Percentiles rank a stretch among this genome's conserved stretches.
Evolutionary conservation across 2,329 filamentous ascomycete genomes (phyloP).

Genomic region (Colletotrichum somersetense): DNA sequence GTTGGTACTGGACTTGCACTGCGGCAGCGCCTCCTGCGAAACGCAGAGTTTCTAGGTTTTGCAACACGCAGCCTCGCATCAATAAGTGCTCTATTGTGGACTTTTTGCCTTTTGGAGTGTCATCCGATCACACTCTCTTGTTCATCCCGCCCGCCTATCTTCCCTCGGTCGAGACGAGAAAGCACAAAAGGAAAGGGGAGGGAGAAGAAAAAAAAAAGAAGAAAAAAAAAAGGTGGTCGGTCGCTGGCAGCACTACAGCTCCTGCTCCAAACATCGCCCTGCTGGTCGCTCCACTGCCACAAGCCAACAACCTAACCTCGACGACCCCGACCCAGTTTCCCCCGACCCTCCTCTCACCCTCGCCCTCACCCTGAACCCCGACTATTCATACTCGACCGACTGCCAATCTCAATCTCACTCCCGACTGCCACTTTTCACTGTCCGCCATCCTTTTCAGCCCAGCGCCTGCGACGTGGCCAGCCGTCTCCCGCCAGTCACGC

Average conservation of each 20-base stretch:
- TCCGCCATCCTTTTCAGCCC: constrained; percentile 37
- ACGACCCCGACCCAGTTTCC: constrained; percentile 38
- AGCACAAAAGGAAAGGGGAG: not conserved
- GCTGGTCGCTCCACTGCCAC: constrained; percentile 34
- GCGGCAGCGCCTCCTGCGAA: constrained; percentile 20
- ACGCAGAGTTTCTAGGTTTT: constrained; percentile 13
- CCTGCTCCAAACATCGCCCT: constrained; percentile 33
- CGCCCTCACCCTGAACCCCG: constrained; percentile 34
- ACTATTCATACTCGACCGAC: constrained; percentile 37
- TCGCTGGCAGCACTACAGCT: constrained; percentile 31
- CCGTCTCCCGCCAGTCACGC: constrained; percentile 38
- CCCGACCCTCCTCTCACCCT: constrained; percentile 37
- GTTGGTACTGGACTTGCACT: constrained; percentile 18
- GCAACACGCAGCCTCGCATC: constrained; percentile 23
- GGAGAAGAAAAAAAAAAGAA: not conserved
- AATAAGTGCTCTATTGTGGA: constrained; percentile 2
- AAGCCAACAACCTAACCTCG: constrained; percentile 38
- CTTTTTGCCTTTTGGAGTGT: not conserved
- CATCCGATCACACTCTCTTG: not conserved
- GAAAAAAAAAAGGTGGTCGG: constrained; percentile 18
- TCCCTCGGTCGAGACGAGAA: constrained; percentile 8
- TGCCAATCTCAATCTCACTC: constrained; percentile 25
- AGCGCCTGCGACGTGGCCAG: constrained; percentile 37
- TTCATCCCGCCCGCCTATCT: not conserved
- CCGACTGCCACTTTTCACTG: constrained; percentile 23